These are phyloP conservation scores for Urostyla sp. DNA, from an alignment of 73 alveolate species.

Conservation along the genomic window DNA sequence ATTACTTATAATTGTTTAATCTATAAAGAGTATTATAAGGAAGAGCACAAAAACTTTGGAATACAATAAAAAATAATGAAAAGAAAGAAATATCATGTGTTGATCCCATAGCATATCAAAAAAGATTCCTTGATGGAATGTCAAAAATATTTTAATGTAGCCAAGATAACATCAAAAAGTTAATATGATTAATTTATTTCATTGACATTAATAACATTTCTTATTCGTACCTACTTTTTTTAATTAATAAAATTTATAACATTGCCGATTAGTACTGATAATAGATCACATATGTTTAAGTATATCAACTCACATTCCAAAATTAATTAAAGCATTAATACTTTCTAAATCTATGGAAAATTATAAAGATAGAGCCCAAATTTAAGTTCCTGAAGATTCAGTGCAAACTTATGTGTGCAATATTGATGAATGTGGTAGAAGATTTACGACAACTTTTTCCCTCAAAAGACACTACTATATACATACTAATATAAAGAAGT, in stretches of 20 bases:
- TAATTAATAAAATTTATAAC: no score
- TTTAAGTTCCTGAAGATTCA: background rate
- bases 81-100: constrained; percentile 1
- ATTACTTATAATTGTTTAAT: constrained; percentile 7
- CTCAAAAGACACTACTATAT: constrained; percentile 66
- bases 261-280: no score
- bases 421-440: constrained; percentile 57
- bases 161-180: no score
- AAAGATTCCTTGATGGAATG: constrained; percentile 8
- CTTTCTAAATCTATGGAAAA: no score
- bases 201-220: no score
- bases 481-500: constrained; percentile 49
- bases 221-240: no score
- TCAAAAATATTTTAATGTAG: background rate
- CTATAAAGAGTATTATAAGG: constrained; percentile 2
- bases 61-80: background rate
- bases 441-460: constrained; percentile 59
- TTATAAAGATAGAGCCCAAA: no score
- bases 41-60: background rate
- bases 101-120: background rate
- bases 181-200: no score
- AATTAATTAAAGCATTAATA: no score
- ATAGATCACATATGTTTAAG: no score
- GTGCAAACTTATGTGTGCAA: constrained; percentile 19
- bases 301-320: no score